Evolutionary conservation across 2,329 filamentous ascomycete species (phyloP).

Genomic region (Pyrenochaeta sp.): DNA sequence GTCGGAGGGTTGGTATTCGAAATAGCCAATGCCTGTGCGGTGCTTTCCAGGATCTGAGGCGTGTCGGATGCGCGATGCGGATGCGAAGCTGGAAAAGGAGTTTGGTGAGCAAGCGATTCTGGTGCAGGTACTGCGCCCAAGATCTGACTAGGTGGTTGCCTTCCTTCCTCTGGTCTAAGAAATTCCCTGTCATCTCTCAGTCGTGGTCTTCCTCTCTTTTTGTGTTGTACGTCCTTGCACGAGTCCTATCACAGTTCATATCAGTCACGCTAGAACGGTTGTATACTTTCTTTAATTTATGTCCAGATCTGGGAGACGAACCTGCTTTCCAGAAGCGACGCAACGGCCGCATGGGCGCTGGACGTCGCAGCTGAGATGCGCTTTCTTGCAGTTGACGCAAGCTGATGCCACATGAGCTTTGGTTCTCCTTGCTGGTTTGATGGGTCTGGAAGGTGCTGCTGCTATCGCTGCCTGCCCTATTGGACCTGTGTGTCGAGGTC

Average conservation of each 20-base stretch:
- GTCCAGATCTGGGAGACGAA: conserved; percentile 42
- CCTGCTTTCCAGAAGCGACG: conserved; percentile 76
- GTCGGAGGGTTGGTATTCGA: conserved; percentile 24
- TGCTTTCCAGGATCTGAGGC: conserved; percentile 27
- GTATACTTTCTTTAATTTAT: not conserved
- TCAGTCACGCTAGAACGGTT: conserved; percentile 6
- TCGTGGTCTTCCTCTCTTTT: conserved; percentile 81
- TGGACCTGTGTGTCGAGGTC: conserved; percentile 36
- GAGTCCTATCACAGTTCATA: conserved; percentile 64
- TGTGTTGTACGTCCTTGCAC: conserved; percentile 85
- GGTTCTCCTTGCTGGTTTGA: conserved; percentile 56
- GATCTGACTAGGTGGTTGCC: conserved; percentile 34
- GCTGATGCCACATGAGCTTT: conserved; percentile 86
- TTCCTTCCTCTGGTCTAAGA: conserved; percentile 39
- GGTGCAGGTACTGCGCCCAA: conserved; percentile 32
- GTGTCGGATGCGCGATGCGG: conserved; percentile 35
- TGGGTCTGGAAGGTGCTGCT: conserved; percentile 40
- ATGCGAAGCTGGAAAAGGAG: conserved; percentile 29
- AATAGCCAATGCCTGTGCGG: conserved; percentile 26
- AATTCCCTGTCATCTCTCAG: conserved; percentile 67
- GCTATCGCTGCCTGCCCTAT: conserved; percentile 45
- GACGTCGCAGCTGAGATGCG: conserved; percentile 73
- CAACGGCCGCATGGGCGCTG: conserved; percentile 82
- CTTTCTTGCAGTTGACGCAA: conserved; percentile 85
- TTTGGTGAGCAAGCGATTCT: conserved; percentile 32